phyloP scores from a whole-genome alignment of 495 filamentous ascomycete species.

The Corynascus novoguineensis region DNA sequence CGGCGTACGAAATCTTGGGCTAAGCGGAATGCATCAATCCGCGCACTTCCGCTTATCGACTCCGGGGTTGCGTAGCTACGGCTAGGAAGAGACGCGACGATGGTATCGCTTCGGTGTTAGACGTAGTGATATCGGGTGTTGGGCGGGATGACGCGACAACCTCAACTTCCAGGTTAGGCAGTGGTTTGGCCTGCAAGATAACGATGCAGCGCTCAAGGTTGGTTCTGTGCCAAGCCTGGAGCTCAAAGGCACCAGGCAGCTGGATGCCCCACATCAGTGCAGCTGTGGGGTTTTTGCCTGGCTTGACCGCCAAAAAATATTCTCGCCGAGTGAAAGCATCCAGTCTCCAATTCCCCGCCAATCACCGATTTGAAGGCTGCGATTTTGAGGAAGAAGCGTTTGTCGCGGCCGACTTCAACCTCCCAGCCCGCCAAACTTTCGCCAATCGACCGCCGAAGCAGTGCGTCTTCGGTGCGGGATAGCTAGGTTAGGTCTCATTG shows the following conservation, averaged over 20 bases:
- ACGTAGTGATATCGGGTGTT: too few species aligned
- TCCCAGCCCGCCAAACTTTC: constrained; percentile 1
- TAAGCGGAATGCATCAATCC: too few species aligned
- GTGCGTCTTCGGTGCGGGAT: background rate
- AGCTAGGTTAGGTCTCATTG: background rate
- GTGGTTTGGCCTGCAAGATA: background rate
- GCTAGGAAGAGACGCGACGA: too few species aligned
- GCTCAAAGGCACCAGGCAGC: background rate
- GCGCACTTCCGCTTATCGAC: too few species aligned
- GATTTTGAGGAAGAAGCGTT: constrained; percentile 14
- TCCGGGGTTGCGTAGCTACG: too few species aligned
- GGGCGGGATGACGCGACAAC: background rate
- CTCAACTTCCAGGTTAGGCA: background rate
- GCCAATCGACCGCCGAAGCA: background rate
- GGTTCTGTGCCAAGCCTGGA: background rate
- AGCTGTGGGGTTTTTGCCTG: constrained; percentile 25
- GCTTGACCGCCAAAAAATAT: constrained; percentile 38
- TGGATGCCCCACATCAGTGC: background rate
- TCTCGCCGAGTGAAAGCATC: constrained; percentile 20
- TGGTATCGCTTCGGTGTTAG: too few species aligned
- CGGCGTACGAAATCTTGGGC: too few species aligned
- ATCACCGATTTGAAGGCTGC: constrained; percentile 21
- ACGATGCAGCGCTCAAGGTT: constrained; percentile 2
- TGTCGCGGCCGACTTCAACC: constrained; percentile 6
- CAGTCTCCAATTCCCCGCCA: constrained; percentile 29